Percentiles rank a stretch among this genome's conserved stretches.
These are phyloP conservation scores for Parmelia sp. DNA, from an alignment of 495 filamentous ascomycete species.

Conservation along the genomic window DNA sequence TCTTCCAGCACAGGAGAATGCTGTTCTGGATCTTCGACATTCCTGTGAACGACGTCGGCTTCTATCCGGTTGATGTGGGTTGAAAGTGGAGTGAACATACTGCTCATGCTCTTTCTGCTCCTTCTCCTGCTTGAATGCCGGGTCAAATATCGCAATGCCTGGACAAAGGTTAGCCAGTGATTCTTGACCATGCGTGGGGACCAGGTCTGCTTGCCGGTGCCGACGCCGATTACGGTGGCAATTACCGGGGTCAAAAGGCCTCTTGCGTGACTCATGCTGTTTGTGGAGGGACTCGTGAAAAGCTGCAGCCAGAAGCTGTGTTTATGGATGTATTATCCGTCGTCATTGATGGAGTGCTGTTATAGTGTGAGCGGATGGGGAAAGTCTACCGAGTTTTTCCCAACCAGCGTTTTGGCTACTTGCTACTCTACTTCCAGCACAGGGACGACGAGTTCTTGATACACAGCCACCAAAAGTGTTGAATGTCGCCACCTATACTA, in stretches of 20 bases:
- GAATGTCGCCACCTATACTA: neutral
- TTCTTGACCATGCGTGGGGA: too few relatives aligned
- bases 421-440: neutral
- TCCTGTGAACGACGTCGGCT: neutral
- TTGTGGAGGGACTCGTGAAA: neutral
- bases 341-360: neutral
- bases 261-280: slow-evolving; percentile 7
- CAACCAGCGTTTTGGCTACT: too few relatives aligned
- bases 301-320: neutral
- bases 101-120: slow-evolving; percentile 11
- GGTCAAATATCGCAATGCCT: slow-evolving; percentile 17
- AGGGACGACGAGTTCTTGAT: neutral
- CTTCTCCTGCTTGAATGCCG: slow-evolving; percentile 18
- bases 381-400: slow-evolving; percentile 5
- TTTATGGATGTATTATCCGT: neutral
- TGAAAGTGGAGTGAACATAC: neutral
- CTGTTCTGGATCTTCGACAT: slow-evolving; percentile 7
- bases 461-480: neutral
- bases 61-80: too few relatives aligned
- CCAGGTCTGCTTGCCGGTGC: neutral
- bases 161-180: neutral
- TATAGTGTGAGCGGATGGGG: neutral
- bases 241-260: slow-evolving; percentile 8
- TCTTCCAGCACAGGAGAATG: slow-evolving; percentile 7
- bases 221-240: slow-evolving; percentile 12